Conservation (phyloP, 192 early-diverging fungal species). For the Podochytrium sp. region DNA sequence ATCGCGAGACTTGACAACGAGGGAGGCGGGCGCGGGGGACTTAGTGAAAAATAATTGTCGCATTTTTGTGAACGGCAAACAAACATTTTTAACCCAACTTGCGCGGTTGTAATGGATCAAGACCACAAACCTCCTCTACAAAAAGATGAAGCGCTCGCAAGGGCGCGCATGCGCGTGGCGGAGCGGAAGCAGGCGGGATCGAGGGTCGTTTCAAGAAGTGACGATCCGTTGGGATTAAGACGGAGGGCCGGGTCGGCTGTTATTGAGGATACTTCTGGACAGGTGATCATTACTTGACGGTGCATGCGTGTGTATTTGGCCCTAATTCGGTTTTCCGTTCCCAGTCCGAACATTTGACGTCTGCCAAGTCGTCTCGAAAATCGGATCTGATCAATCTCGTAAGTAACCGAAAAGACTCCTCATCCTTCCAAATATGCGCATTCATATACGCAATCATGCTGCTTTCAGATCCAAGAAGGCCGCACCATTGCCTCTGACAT, state of each 20-base stretch:
- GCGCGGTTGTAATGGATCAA: no score
- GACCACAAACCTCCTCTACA: no score
- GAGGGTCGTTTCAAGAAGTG: not conserved
- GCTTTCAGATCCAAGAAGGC: not conserved
- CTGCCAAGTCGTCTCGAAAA: not conserved
- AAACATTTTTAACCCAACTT: no score
- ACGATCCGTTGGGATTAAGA: not conserved
- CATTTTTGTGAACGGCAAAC: no score
- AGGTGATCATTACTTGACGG: not conserved
- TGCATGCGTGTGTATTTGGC: not conserved
- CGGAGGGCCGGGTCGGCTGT: not conserved
- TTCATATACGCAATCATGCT: not conserved
- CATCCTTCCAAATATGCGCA: not conserved
- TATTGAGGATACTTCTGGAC: not conserved
- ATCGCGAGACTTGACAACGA: no score
- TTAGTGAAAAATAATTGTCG: no score
- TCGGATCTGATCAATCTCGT: conserved; percentile 12
- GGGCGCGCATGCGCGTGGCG: not conserved
- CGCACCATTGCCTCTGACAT: not conserved
- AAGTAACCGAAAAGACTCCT: not conserved
- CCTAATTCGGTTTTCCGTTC: not conserved
- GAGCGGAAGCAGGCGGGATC: not conserved
- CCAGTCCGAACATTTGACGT: not conserved
- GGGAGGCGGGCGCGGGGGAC: no score
- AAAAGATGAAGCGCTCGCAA: not conserved